phyloP scores from a whole-genome alignment of 2,329 filamentous ascomycete species.

The Talaromyces rugulosus region DNA sequence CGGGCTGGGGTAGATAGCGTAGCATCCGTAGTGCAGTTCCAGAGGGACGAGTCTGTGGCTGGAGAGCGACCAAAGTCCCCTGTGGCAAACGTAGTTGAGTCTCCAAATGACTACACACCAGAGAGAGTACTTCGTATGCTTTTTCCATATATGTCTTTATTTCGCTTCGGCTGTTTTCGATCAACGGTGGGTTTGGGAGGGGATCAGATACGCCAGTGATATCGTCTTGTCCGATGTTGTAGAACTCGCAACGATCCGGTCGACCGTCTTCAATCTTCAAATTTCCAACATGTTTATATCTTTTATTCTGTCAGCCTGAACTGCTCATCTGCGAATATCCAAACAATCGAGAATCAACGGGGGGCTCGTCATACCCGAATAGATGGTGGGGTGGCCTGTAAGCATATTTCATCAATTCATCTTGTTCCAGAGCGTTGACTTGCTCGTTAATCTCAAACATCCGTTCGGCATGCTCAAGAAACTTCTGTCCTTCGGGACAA shows the following conservation, averaged over 20 bases:
- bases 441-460: conserved; percentile 6
- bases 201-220: conserved; percentile 1
- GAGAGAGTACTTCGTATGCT: not conserved
- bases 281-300: conserved; percentile 5
- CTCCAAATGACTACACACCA: not conserved
- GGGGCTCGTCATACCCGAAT: not conserved
- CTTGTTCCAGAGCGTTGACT: not conserved
- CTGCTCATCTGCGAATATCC: not conserved
- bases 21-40: conserved; percentile 3
- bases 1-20: conserved; percentile 1
- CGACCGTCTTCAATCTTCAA: conserved; percentile 4
- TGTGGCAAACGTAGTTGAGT: not conserved
- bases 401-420: conserved; percentile 7
- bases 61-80: not conserved
- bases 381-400: conserved; percentile 2
- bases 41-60: not conserved
- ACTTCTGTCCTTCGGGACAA: not conserved
- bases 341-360: not conserved
- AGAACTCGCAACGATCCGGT: conserved; percentile 4
- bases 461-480: conserved; percentile 2
- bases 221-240: conserved; percentile 5
- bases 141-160: conserved; percentile 1
- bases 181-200: not conserved
- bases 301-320: not conserved
- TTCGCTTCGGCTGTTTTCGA: not conserved